A percentile compares a stretch with the other conserved stretches of the same genome.
phyloP scores from a whole-genome alignment of 176 grass and related monocot genomes.

The Avena eriantha region DNA sequence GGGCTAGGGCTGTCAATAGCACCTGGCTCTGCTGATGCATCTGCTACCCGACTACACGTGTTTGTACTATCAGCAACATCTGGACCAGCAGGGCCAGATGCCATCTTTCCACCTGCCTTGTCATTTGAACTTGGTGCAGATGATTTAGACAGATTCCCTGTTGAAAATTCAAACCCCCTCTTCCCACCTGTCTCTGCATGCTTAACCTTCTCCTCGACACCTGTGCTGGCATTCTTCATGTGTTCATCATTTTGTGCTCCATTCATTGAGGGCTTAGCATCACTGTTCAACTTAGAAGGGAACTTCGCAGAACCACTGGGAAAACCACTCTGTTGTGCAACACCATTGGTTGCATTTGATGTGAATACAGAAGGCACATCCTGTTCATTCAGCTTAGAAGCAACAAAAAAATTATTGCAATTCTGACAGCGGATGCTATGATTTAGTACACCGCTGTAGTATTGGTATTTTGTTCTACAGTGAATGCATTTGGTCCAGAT shows the following conservation, averaged over 20 bases:
- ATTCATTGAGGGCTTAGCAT: conserved; percentile 20
- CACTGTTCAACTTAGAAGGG: conserved; percentile 24
- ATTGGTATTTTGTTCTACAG: conserved; percentile 68
- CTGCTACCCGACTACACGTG: conserved; percentile 4
- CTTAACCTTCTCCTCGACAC: conserved; percentile 32
- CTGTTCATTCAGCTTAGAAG: conserved; percentile 44
- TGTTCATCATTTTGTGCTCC: conserved; percentile 19
- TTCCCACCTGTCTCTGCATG: conserved; percentile 17
- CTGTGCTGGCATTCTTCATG: conserved; percentile 27
- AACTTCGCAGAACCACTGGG: conserved; percentile 23
- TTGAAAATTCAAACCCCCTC: conserved; percentile 32
- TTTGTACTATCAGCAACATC: conserved; percentile 26
- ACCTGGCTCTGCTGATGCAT: conserved; percentile 46
- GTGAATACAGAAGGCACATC: conserved; percentile 38
- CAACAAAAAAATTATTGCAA: conserved; percentile 58
- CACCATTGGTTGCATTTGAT: conserved; percentile 33
- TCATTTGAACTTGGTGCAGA: conserved; percentile 26
- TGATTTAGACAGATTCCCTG: conserved; percentile 31
- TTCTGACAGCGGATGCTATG: conserved; percentile 54
- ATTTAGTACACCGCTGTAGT: conserved; percentile 49
- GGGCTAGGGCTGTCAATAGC: conserved; percentile 42
- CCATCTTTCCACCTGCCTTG: conserved; percentile 30
- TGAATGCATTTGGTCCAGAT: conserved; percentile 76
- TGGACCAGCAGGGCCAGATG: conserved; percentile 24
- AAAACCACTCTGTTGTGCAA: conserved; percentile 47